Evolutionary conservation across 2,329 filamentous ascomycete genomes (phyloP), one percentile per base, ranked within the genome.

Genomic region (Teratosphaeria zuluensis): DNA sequence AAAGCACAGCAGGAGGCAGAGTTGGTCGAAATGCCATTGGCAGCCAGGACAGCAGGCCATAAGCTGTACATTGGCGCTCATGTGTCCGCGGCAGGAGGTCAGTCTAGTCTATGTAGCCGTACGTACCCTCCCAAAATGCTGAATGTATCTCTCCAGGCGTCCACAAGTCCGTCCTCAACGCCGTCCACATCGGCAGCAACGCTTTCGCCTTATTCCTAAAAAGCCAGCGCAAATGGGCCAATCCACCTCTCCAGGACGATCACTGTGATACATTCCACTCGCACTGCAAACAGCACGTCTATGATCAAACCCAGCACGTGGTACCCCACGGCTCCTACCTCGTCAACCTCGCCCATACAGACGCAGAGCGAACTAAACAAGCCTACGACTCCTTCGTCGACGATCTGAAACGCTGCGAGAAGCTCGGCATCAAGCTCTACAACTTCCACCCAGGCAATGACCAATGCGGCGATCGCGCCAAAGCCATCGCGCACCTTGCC

Each of bases 371-470:
- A 72, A 89, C 91, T 1, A 81, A 84, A 56, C 91, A 97, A 76
- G 92, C 92, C 1, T 96, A 95, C 70, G 81, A 78, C 46, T 84
- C 85, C 59, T 99, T 99, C 73, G 70, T 95, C 16, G 92, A 99
- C 67, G 94, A 99, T 72, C 79, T 99, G 1, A 77, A 83, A 55
- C 85, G 94, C 9, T 97, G 94, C 73, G 89, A 96, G 69, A 80
- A 81, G 53, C 83, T 99, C 0, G 90, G 91, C 1, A 96, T 99
- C 68, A 80, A 77, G 62, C 81, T 96, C n/a, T 99, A 97, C 78
- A 99, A 99, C 75, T 97, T 99, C 76, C 94, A 99, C 71, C 94
- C 94, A 0, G 94, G 94, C 21, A 92, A 87, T 59, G 87, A 87
- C 1, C 88, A 74, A 51, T 74, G 86, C 53, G 81, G 82, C 35